Percentiles rank a stretch among this genome's conserved stretches.
These are phyloP conservation scores for Fusarium zealandicum DNA, from an alignment of 2,329 filamentous ascomycete genomes.

Conservation along the genomic window DNA sequence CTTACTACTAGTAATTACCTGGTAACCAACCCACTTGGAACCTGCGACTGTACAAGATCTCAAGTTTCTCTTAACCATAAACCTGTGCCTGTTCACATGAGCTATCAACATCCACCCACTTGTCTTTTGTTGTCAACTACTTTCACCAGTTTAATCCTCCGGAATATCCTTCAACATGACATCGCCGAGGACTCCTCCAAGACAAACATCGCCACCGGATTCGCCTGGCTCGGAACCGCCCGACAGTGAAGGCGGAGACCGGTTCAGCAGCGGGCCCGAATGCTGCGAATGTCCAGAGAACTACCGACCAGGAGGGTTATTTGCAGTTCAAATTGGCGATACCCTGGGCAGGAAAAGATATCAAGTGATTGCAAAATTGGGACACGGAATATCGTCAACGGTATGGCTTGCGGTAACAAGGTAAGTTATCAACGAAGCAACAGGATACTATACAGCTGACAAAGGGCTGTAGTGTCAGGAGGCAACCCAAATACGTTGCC, in stretches of 20 bases:
- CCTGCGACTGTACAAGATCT: no score
- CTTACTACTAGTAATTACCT: no score
- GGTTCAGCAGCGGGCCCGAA: not conserved
- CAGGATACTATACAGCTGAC: not conserved
- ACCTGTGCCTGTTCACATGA: no score
- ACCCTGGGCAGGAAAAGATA: not conserved
- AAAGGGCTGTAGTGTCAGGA: not conserved
- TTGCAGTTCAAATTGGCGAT: not conserved
- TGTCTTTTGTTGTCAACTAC: no score
- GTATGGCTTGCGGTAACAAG: not conserved
- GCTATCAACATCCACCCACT: no score
- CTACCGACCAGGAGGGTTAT: not conserved
- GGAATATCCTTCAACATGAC: no score
- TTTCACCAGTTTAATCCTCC: no score
- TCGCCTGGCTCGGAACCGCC: not conserved
- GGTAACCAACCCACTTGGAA: no score
- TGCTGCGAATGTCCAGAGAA: not conserved
- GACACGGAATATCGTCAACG: not conserved
- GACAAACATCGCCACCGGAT: no score
- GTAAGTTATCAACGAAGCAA: not conserved
- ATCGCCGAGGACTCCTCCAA: no score
- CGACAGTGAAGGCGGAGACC: not conserved
- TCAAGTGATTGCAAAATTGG: conserved; percentile 1
- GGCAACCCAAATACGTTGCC: not conserved
- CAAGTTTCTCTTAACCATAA: no score